These are phyloP conservation scores for Cytospora chrysosperma DNA, from an alignment of 2,329 filamentous ascomycete species.

Conservation along the genomic window DNA sequence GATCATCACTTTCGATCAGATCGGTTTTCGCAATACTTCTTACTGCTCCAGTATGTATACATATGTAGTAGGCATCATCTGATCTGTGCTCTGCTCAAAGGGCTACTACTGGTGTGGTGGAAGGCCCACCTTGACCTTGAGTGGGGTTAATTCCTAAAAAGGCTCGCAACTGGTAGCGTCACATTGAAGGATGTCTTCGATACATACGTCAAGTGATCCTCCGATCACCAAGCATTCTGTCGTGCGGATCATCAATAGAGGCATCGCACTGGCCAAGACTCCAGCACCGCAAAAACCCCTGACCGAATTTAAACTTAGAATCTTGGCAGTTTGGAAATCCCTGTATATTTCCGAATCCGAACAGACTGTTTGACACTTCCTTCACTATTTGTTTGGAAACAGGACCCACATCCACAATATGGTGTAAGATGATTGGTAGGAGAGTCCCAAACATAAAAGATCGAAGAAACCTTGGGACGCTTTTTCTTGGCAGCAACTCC, in stretches of 20 bases:
- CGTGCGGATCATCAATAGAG: neutral
- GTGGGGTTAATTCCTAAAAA: too few species aligned
- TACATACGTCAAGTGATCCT: neutral
- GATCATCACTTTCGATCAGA: neutral
- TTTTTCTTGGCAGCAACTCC: slow-evolving; percentile 18
- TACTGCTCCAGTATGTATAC: too few species aligned
- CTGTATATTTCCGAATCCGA: neutral
- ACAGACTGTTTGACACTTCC: slow-evolving; percentile 16
- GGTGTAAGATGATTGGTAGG: slow-evolving; percentile 18
- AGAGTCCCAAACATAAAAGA: neutral
- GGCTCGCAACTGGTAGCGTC: too few species aligned
- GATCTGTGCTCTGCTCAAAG: too few species aligned
- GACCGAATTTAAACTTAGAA: slow-evolving; percentile 4
- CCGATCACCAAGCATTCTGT: neutral
- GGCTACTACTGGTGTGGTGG: too few species aligned
- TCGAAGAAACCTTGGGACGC: neutral
- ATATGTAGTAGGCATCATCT: too few species aligned
- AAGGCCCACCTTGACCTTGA: too few species aligned
- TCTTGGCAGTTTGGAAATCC: slow-evolving; percentile 3
- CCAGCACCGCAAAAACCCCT: neutral
- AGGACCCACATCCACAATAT: neutral
- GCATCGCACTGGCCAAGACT: neutral
- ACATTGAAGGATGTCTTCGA: neutral
- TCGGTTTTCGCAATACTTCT: too few species aligned
- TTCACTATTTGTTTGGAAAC: neutral